Percentiles rank a stretch among this genome's conserved stretches.
phyloP scores from a whole-genome alignment of 805 yeast species.

The Cyberlindnera euphorbiiphila region DNA sequence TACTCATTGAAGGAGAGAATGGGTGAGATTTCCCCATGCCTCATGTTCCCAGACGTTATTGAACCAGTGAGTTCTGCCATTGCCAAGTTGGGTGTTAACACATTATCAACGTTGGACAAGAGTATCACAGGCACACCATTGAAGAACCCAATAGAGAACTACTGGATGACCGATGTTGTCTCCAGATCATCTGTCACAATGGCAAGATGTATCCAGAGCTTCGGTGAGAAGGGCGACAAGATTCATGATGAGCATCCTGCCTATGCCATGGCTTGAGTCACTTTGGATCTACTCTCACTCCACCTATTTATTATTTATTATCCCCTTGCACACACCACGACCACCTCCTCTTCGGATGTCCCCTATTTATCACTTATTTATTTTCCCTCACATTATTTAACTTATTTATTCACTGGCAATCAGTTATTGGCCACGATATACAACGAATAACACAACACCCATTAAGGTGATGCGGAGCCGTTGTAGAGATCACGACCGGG shows the following conservation, averaged over 20 bases:
- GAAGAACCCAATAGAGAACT: constrained; percentile 72
- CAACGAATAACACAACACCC: not conserved
- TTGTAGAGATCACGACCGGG: too few relatives aligned
- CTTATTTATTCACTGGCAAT: not conserved
- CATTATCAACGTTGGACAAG: constrained; percentile 34
- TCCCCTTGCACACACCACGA: too few relatives aligned
- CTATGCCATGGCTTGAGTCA: constrained; percentile 25
- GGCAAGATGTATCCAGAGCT: constrained; percentile 79
- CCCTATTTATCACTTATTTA: constrained; percentile 2
- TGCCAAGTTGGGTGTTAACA: constrained; percentile 53
- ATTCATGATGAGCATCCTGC: constrained; percentile 40
- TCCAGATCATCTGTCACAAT: constrained; percentile 85
- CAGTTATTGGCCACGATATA: not conserved
- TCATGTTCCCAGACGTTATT: constrained; percentile 67
- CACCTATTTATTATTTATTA: constrained; percentile 17
- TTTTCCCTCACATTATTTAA: constrained; percentile 1
- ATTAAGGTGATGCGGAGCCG: not conserved
- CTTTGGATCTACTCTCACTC: not conserved
- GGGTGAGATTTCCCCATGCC: constrained; percentile 76
- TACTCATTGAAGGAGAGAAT: constrained; percentile 65
- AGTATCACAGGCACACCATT: constrained; percentile 45
- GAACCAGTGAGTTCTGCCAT: constrained; percentile 62
- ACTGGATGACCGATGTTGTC: constrained; percentile 84
- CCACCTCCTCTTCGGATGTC: not conserved
- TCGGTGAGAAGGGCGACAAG: constrained; percentile 65